Evolutionary conservation across 805 yeast species (phyloP), one percentile per base, ranked within the genome.

Genomic region (Ogataea angusta): DNA sequence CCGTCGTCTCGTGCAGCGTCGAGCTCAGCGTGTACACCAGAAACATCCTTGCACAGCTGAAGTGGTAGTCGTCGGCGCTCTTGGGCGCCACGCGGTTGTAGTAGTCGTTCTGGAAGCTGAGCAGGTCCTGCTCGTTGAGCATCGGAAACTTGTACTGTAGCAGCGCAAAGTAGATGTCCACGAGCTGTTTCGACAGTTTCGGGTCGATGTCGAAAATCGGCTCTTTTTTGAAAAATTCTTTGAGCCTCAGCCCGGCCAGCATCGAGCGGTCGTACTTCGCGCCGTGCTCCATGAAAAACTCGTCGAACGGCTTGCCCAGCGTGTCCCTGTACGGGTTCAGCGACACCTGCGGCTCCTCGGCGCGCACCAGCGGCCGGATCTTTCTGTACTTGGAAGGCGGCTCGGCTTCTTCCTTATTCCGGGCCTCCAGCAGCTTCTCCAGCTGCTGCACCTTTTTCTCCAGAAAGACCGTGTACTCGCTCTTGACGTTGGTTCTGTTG

Each of bases 81-180:
- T 28, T 17, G 7, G 46, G 34, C 24, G 40, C 33, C 14, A 42
- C 43, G 23, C 61, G 58, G n/a, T 57, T 52, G 30, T 69, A 71
- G 43, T 73, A 77, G 18, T 70, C 70, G 42, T 68, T 68, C 56
- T 76, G 78, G 47, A 77, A 76, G 21, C 63, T 62, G 29, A 70
- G 62, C 16, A 77, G 69, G 39, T 75, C 81, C 23, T 64, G 62
- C 53, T 77, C 81, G 49, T 73, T 74, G 22, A 78, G 55, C 22
- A 78, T 47, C 0, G 83, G 83, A 48, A 76, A 76, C 47, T 76
- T 76, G 56, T 73, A 73, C 49, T 78, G 82, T 27, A 77, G 54
- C 36, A 78, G 60, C 10, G 77, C 67, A 55, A 78, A 77, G 52
- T 74, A 76, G n/a, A 75, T 71, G 42, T 75, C 80, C 31, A 77